Evolutionary conservation across 1,284 basidiomycete genomes (phyloP).

Genomic region (Rhodotorula sp.): DNA sequence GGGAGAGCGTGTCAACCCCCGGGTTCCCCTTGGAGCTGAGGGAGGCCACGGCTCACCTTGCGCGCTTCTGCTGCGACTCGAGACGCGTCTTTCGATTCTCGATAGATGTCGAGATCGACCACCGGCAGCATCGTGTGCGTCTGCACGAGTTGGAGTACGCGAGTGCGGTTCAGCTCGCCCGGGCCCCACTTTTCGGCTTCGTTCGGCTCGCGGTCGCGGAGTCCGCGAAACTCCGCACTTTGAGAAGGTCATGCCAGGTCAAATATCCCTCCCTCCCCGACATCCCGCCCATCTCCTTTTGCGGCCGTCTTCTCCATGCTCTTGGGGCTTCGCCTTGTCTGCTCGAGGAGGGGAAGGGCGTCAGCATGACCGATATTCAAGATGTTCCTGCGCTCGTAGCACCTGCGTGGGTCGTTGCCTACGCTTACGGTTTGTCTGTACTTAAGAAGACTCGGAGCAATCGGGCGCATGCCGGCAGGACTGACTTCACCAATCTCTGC

Average conservation of each 20-base stretch:
- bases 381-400: not conserved
- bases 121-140: slow-evolving; percentile 57
- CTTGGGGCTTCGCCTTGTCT: not conserved
- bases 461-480: not conserved
- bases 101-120: slow-evolving; percentile 73
- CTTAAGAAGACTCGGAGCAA: too few relatives aligned
- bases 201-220: too few relatives aligned
- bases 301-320: too few relatives aligned
- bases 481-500: not conserved
- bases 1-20: not conserved
- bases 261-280: too few relatives aligned
- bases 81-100: slow-evolving; percentile 56
- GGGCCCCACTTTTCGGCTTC: not conserved
- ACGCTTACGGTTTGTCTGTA: not conserved
- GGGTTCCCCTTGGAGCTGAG: too few relatives aligned
- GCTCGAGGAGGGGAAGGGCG: not conserved
- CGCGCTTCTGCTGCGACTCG: slow-evolving; percentile 62
- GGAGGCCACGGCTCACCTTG: slow-evolving; percentile 55
- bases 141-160: not conserved
- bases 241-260: too few relatives aligned
- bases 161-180: too few relatives aligned
- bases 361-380: not conserved
- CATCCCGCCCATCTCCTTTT: too few relatives aligned
- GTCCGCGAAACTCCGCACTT: too few relatives aligned
- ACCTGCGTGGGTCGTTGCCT: not conserved